These are phyloP conservation scores for Protomyces lactucae-debilis DNA, from an alignment of 1,139 yeast genomes.

Conservation along the genomic window DNA sequence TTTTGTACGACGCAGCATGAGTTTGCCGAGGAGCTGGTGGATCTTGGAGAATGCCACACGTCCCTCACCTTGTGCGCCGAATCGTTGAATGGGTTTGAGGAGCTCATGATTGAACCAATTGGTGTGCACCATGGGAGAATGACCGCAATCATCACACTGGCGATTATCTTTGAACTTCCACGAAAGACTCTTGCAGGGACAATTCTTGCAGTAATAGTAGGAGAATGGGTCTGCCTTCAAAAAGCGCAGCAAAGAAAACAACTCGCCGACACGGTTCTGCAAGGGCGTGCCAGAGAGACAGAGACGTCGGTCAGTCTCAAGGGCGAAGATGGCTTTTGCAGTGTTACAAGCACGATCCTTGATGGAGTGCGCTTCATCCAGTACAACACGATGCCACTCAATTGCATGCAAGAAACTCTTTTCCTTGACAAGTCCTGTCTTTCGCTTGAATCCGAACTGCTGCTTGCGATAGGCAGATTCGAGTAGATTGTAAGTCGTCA, in stretches of 20 bases:
- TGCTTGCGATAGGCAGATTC: constrained; percentile 85
- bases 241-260: constrained; percentile 83
- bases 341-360: constrained; percentile 92
- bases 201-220: constrained; percentile 81
- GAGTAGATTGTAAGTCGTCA: constrained; percentile 76
- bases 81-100: constrained; percentile 83
- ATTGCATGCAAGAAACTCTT: constrained; percentile 69
- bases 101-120: constrained; percentile 93
- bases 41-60: constrained; percentile 61
- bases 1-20: constrained; percentile 91
- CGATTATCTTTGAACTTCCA: constrained; percentile 83
- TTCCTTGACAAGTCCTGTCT: constrained; percentile 65
- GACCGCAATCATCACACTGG: constrained; percentile 81
- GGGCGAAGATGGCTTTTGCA: constrained; percentile 77
- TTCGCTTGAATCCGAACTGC: constrained; percentile 72
- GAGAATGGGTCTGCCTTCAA: constrained; percentile 80
- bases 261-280: constrained; percentile 93
- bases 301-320: constrained; percentile 71
- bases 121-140: constrained; percentile 88
- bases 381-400: constrained; percentile 75
- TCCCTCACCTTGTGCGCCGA: constrained; percentile 65
- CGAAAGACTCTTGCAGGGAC: constrained; percentile 71
- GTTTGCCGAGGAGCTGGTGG: constrained; percentile 63
- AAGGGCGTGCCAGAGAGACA: constrained; percentile 94
- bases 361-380: constrained; percentile 96